Base-by-base conservation (phyloP, 225 moss, liverwort and hornwort species). In the Rhytidiadelphus loreus region DNA sequence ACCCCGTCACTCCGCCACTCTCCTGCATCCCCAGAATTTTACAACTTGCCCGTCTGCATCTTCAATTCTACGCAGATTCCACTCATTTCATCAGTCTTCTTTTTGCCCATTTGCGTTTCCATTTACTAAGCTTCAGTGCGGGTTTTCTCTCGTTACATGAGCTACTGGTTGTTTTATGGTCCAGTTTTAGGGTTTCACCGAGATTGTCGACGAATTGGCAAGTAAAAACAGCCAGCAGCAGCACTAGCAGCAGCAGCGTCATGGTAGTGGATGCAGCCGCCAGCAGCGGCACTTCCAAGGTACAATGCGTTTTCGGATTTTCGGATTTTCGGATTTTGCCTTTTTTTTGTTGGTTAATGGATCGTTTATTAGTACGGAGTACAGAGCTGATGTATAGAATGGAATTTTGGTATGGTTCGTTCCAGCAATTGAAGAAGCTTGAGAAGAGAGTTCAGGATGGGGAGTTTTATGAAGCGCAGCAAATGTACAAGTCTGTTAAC, bases 381-480 rank as follows among this genome's bases (percentile, higher is more conserved):
- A 15, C 17, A 17, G 50, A 59, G 66, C 76, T 88, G 88, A 88
- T 65, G 43, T 25, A 8, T 22, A 18, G 44, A 32, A 26, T 80
- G 80, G 37, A 56, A 74, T 91, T 82, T 83, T 78, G 43, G 17
- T 72, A 17, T 82, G 79, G 72, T 46, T 56, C 8, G 28, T 46
- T 23, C 33, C 95, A 95, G 95, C 94, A 94, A 92, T 90, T 95
- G 88, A 90, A 91, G 85, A 95, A 95, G 91, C 94, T 95, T 85
- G 96, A 96, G 92, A 95, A 93, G 88, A 96, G 92, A 79, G 97
- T 97, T 32, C 94, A 93, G 86, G 94, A 94, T 84, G 98, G 97
- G 26, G 91, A 96, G 80, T 99, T 95, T 82, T 99, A 99, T 92
- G 98, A 99, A 90, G 98, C 98, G 83, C 98, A 97, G 72, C 98